These are phyloP conservation scores for Nadsonia starkeyi-henricii DNA, from an alignment of 1,139 yeast species.

Conservation along the genomic window DNA sequence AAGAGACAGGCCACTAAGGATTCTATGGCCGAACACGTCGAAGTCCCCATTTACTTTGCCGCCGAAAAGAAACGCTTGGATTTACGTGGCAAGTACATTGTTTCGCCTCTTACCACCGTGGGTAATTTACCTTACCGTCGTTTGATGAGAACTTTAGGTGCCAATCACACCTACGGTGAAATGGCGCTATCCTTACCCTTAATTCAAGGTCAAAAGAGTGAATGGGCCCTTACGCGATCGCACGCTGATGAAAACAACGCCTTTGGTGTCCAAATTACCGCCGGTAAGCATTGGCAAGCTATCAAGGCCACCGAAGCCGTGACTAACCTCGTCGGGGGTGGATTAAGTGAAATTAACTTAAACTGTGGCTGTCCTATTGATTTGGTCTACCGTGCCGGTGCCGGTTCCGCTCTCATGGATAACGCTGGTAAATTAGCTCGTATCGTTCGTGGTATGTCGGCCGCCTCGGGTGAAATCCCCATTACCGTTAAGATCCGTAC, in stretches of 20 bases:
- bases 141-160: conserved; percentile 80
- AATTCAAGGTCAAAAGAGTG: conserved; percentile 79
- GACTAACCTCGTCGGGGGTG: conserved; percentile 35
- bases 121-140: conserved; percentile 94
- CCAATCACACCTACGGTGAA: conserved; percentile 87
- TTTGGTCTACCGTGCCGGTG: conserved; percentile 79
- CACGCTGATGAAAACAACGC: conserved; percentile 53
- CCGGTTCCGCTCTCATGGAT: conserved; percentile 88
- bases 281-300: conserved; percentile 87
- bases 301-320: conserved; percentile 80
- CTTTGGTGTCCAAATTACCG: conserved; percentile 88
- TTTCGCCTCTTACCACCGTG: conserved; percentile 92
- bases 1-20: conserved; percentile 16
- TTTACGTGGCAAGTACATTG: conserved; percentile 61
- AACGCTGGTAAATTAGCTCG: conserved; percentile 72
- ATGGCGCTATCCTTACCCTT: conserved; percentile 87
- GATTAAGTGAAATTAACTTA: conserved; percentile 67
- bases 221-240: conserved; percentile 95
- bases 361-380: conserved; percentile 98
- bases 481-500: conserved; percentile 85
- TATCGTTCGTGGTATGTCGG: conserved; percentile 78
- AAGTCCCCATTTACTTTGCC: conserved; percentile 17
- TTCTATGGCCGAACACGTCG: not conserved
- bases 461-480: conserved; percentile 78
- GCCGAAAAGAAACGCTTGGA: conserved; percentile 70